These are phyloP conservation scores for Annulohypoxylon moriforme DNA, from an alignment of 495 filamentous ascomycete genomes.

Conservation along the genomic window DNA sequence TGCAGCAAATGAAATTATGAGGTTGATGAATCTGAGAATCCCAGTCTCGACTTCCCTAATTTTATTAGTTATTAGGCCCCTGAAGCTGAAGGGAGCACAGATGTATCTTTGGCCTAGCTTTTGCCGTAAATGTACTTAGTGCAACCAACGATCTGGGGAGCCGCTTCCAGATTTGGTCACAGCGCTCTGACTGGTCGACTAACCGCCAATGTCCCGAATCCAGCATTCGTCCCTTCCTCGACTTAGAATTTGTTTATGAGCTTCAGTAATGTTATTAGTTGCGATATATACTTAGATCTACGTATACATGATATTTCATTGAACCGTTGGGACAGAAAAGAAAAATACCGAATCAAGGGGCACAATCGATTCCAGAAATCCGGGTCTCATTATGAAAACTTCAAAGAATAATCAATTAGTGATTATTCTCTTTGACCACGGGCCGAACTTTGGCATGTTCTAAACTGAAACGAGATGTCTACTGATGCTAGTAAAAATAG, in stretches of 20 bases:
- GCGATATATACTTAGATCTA: neutral
- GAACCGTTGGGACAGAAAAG: neutral
- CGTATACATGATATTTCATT: neutral
- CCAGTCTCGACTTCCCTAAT: conserved; percentile 37
- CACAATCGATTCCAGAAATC: neutral
- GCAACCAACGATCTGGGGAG: conserved; percentile 16
- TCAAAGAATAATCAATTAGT: neutral
- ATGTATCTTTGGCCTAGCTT: conserved; percentile 16
- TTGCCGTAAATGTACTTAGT: conserved; percentile 25
- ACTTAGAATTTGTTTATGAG: neutral
- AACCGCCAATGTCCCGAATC: conserved; percentile 37
- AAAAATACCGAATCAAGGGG: neutral
- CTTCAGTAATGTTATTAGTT: neutral
- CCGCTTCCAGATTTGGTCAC: conserved; percentile 33
- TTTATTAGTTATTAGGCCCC: conserved; percentile 35
- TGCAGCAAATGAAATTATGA: conserved; percentile 26
- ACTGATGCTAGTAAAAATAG: neutral
- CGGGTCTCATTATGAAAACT: neutral
- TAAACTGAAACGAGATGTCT: neutral
- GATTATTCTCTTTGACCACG: neutral
- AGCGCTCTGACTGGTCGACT: conserved; percentile 38
- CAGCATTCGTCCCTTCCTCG: neutral
- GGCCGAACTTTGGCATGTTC: neutral
- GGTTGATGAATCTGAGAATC: conserved; percentile 35
- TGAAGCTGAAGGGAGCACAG: conserved; percentile 17